phyloP scores from a whole-genome alignment of 768 basidiomycete genomes.

The Atractiella rhizophila region DNA sequence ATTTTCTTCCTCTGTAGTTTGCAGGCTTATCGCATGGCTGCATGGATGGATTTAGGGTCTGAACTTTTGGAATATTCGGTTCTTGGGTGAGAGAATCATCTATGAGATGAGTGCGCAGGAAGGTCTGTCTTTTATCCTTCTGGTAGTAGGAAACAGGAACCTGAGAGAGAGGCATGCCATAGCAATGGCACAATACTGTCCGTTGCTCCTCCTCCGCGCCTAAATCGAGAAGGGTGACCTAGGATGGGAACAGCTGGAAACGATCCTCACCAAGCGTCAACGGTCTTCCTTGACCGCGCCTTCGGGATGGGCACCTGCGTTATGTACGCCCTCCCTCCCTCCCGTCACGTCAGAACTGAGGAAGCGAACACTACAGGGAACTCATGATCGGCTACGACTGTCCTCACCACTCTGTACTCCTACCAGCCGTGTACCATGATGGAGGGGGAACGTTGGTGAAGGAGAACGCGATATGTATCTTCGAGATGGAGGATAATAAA shows the following conservation, averaged over 20 bases:
- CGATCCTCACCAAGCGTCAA: conserved; percentile 36
- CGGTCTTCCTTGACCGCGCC: conserved; percentile 38
- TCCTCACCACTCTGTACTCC: conserved; percentile 34
- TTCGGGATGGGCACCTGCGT: conserved; percentile 35
- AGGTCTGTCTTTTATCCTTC: too few relatives aligned
- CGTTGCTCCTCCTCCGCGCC: too few relatives aligned
- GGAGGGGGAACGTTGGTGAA: conserved; percentile 26
- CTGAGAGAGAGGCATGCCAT: too few relatives aligned
- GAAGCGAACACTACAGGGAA: conserved; percentile 31
- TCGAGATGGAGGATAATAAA: conserved; percentile 35
- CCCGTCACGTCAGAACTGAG: background rate
- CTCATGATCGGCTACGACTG: conserved; percentile 45
- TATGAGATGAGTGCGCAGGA: conserved; percentile 28
- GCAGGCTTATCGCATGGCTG: background rate
- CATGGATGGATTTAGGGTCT: conserved; percentile 20
- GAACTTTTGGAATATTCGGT: conserved; percentile 35
- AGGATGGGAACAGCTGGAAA: too few relatives aligned
- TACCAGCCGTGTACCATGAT: conserved; percentile 36
- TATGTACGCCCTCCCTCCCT: background rate
- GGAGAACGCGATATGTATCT: conserved; percentile 37
- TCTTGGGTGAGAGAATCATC: conserved; percentile 35
- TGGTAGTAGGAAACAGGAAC: too few relatives aligned
- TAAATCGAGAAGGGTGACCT: too few relatives aligned
- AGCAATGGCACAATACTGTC: conserved; percentile 22
- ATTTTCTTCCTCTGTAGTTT: conserved; percentile 10